phyloP scores from a whole-genome alignment of 202 grass and related monocot genomes.

The Bolboschoenoplectus hybrid region DNA sequence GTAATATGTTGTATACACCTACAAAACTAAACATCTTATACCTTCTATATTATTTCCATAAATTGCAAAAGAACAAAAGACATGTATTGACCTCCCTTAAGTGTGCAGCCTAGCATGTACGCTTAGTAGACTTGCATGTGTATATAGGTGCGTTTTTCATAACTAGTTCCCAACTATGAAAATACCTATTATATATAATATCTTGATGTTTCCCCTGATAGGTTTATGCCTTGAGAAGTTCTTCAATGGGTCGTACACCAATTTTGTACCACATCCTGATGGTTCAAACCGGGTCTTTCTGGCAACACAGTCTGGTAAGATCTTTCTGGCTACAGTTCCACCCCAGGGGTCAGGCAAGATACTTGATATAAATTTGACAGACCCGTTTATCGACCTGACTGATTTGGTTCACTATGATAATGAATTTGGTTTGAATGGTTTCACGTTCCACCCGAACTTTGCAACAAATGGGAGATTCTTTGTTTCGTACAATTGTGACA shows the following conservation, averaged over 20 bases:
- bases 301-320: conserved; percentile 63
- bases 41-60: background rate
- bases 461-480: conserved; percentile 74
- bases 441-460: conserved; percentile 82
- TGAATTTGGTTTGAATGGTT: conserved; percentile 61
- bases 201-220: background rate
- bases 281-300: conserved; percentile 73
- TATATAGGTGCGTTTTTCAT: background rate
- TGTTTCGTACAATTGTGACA: conserved; percentile 89
- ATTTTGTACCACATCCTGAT: conserved; percentile 80
- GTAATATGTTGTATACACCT: background rate
- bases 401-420: conserved; percentile 86
- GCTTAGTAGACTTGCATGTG: background rate
- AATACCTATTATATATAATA: background rate
- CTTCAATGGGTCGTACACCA: conserved; percentile 63
- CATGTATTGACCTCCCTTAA: background rate
- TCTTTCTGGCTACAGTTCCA: conserved; percentile 76
- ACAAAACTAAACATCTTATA: background rate
- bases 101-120: background rate
- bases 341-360: conserved; percentile 59
- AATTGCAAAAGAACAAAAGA: conserved; percentile 4
- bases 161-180: background rate
- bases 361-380: conserved; percentile 45
- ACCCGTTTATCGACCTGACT: conserved; percentile 80
- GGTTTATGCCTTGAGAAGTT: conserved; percentile 85